These are phyloP conservation scores for Trichophyton verrucosum DNA, from an alignment of 2,329 filamentous ascomycete genomes.

Conservation along the genomic window DNA sequence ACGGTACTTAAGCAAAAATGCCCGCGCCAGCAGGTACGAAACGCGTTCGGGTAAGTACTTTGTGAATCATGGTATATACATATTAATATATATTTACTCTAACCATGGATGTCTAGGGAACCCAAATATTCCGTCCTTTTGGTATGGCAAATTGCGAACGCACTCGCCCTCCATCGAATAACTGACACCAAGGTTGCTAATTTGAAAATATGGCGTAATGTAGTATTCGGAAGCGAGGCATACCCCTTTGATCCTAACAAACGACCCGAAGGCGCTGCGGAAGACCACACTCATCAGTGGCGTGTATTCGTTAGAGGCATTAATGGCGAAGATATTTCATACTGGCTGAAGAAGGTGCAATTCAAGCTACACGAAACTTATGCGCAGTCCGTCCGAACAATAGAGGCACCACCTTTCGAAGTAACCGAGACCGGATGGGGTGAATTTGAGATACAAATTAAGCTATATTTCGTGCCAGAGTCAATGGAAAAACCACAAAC, in stretches of 20 bases:
- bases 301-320: slow-evolving; percentile 84
- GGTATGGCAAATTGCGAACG: slow-evolving; percentile 19
- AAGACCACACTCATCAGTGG: slow-evolving; percentile 95
- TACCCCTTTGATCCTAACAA: slow-evolving; percentile 63
- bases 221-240: slow-evolving; percentile 71
- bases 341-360: slow-evolving; percentile 93
- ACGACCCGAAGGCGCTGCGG: slow-evolving; percentile 62
- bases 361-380: slow-evolving; percentile 98
- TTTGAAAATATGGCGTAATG: neutral
- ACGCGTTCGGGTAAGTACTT: slow-evolving; percentile 36
- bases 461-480: slow-evolving; percentile 82
- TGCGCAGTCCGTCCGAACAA: slow-evolving; percentile 73
- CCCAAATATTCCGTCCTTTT: slow-evolving; percentile 38
- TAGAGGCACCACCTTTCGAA: slow-evolving; percentile 70
- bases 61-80: neutral
- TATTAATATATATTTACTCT: slow-evolving; percentile 10
- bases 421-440: slow-evolving; percentile 94
- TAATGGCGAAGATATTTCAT: slow-evolving; percentile 79
- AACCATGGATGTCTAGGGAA: slow-evolving; percentile 23
- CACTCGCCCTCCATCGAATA: slow-evolving; percentile 24
- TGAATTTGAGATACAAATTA: slow-evolving; percentile 92
- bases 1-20: slow-evolving; percentile 25
- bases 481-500: slow-evolving; percentile 88
- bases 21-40: slow-evolving; percentile 43
- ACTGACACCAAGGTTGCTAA: neutral